Percentiles rank a stretch among this genome's conserved stretches.
Evolutionary conservation across 352 stramenopile species (phyloP).

Genomic region (Pseudoperonospora humuli): DNA sequence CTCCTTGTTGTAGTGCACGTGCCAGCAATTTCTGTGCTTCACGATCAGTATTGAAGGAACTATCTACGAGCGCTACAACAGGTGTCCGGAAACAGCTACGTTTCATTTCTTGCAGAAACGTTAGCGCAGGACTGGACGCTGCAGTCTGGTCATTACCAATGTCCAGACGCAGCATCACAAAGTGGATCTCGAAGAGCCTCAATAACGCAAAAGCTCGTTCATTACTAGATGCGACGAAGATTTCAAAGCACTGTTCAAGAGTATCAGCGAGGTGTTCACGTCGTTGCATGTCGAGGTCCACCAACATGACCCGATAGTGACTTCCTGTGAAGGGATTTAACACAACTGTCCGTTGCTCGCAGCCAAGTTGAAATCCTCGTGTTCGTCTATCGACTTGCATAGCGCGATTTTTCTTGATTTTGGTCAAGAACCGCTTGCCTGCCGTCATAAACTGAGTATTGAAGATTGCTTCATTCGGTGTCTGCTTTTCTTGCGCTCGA

Average conservation of each 20-base stretch:
- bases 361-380: constrained; percentile 47
- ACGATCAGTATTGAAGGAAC: constrained; percentile 8
- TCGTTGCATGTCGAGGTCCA: constrained; percentile 55
- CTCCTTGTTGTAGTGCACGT: constrained; percentile 40
- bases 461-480: constrained; percentile 66
- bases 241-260: constrained; percentile 58
- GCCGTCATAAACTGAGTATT: constrained; percentile 73
- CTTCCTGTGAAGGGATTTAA: constrained; percentile 43
- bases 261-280: constrained; percentile 55
- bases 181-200: constrained; percentile 55
- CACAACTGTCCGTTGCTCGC: constrained; percentile 38
- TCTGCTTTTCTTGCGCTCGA: constrained; percentile 9
- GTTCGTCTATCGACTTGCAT: constrained; percentile 65
- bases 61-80: constrained; percentile 37
- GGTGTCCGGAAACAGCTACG: constrained; percentile 42
- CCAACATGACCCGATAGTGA: constrained; percentile 60
- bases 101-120: constrained; percentile 54
- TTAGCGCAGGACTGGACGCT: constrained; percentile 38
- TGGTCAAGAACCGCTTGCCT: constrained; percentile 53
- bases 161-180: constrained; percentile 42
- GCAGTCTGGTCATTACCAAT: constrained; percentile 53
- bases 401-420: constrained; percentile 70
- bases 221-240: constrained; percentile 56
- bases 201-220: constrained; percentile 54
- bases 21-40: constrained; percentile 45